These are phyloP conservation scores for Castanopsis chinensis DNA, from an alignment of 306 rosid species.

Conservation along the genomic window DNA sequence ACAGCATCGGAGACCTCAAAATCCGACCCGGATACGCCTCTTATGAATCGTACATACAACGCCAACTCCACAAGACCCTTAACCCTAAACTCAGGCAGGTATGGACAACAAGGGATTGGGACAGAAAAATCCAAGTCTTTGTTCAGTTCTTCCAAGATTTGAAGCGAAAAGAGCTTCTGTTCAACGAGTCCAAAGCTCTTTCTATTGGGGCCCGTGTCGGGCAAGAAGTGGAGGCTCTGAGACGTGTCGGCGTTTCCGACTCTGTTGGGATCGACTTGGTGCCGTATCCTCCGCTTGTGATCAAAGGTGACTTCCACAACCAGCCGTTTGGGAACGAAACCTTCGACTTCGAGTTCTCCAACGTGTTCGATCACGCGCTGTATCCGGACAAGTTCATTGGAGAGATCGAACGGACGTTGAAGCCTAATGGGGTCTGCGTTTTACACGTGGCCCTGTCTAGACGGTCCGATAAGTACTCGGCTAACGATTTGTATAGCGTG, in stretches of 20 bases:
- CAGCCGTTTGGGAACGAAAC: slow-evolving; percentile 62
- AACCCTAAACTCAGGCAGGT: slow-evolving; percentile 73
- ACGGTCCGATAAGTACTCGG: slow-evolving; percentile 82
- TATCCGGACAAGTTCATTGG: slow-evolving; percentile 66
- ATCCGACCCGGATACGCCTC: slow-evolving; percentile 92
- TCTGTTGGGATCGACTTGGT: slow-evolving; percentile 85
- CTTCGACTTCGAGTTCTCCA: slow-evolving; percentile 87
- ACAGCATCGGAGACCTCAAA: slow-evolving; percentile 31
- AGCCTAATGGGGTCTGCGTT: slow-evolving; percentile 67
- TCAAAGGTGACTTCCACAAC: slow-evolving; percentile 74
- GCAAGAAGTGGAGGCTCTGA: slow-evolving; percentile 82
- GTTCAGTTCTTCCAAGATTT: slow-evolving; percentile 50
- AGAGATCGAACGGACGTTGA: slow-evolving; percentile 91
- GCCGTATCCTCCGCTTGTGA: slow-evolving; percentile 76
- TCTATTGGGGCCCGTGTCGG: slow-evolving; percentile 89
- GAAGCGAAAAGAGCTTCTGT: slow-evolving; percentile 32
- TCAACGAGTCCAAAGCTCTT: slow-evolving; percentile 47
- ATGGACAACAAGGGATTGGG: slow-evolving; percentile 97
- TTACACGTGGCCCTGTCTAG: slow-evolving; percentile 65
- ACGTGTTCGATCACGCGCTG: slow-evolving; percentile 95
- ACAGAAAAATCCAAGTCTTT: slow-evolving; percentile 73
- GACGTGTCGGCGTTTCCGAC: slow-evolving; percentile 57
- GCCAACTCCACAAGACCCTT: slow-evolving; percentile 85
- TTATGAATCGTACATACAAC: slow-evolving; percentile 68
- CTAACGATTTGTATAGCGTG: slow-evolving; percentile 75